Evolutionary conservation across 768 basidiomycete species (phyloP).

Genomic region (Russula compacta): DNA sequence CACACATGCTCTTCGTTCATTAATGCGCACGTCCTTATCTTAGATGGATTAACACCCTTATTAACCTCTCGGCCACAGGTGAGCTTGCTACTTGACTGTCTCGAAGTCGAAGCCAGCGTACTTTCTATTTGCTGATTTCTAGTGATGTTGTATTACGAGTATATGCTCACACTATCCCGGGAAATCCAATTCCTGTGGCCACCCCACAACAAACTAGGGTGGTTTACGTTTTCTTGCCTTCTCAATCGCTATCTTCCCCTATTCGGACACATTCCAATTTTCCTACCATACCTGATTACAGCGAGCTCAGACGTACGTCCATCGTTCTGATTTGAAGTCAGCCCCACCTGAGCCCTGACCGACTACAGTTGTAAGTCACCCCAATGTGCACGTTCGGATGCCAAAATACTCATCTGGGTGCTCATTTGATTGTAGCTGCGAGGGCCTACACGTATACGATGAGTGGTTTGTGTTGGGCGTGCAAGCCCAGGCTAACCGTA

Average conservation of each 20-base stretch:
- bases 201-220: constrained; percentile 27
- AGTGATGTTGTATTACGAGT: constrained; percentile 28
- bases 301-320: neutral
- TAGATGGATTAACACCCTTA: constrained; percentile 1
- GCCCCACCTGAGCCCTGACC: neutral
- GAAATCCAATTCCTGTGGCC: constrained; percentile 40
- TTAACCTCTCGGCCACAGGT: neutral
- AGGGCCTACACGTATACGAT: neutral
- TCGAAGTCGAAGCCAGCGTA: neutral
- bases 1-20: neutral
- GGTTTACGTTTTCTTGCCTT: constrained; percentile 37
- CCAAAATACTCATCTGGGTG: neutral
- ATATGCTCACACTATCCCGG: constrained; percentile 23
- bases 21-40: neutral
- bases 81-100: neutral
- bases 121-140: neutral
- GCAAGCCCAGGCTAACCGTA: constrained; percentile 1
- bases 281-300: constrained; percentile 19
- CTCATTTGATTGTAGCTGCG: neutral
- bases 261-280: constrained; percentile 27
- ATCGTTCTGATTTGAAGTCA: neutral
- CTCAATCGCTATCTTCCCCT: constrained; percentile 42
- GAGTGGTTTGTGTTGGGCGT: neutral
- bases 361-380: constrained; percentile 1
- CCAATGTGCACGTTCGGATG: neutral